These are phyloP conservation scores for Trypanosoma vivax DNA, from an alignment of 208 protist species.

Conservation along the genomic window DNA sequence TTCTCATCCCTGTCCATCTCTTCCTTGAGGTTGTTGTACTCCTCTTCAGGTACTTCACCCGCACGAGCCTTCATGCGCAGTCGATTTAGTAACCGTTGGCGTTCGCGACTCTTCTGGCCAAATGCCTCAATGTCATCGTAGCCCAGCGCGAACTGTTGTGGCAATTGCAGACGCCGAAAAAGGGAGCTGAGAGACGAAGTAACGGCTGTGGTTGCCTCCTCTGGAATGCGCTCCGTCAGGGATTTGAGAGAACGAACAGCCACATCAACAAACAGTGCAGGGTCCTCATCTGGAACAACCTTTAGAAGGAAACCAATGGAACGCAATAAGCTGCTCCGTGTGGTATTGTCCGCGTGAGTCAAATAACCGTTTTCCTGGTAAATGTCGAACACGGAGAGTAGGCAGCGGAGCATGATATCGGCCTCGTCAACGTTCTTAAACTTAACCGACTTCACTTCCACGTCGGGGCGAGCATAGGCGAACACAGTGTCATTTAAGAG, in stretches of 20 bases:
- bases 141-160: conserved; percentile 62
- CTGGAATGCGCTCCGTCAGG: conserved; percentile 62
- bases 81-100: conserved; percentile 69
- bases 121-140: conserved; percentile 88
- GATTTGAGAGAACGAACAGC: conserved; percentile 67
- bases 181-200: conserved; percentile 73
- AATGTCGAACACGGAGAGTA: conserved; percentile 76
- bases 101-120: conserved; percentile 74
- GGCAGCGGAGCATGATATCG: conserved; percentile 77
- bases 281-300: conserved; percentile 84
- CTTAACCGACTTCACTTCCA: conserved; percentile 56
- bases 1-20: conserved; percentile 86
- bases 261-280: conserved; percentile 79
- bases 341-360: conserved; percentile 83
- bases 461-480: conserved; percentile 69
- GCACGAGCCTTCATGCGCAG: conserved; percentile 45
- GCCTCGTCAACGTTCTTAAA: conserved; percentile 77
- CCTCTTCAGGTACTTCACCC: conserved; percentile 36
- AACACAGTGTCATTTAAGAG: conserved; percentile 81
- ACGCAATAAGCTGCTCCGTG: conserved; percentile 56
- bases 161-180: conserved; percentile 74
- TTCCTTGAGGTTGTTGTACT: conserved; percentile 61
- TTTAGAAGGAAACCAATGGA: conserved; percentile 80
- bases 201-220: conserved; percentile 76
- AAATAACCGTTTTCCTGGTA: conserved; percentile 87